These are phyloP conservation scores for Phytophthora pini DNA, from an alignment of 352 stramenopile genomes.

Conservation along the genomic window DNA sequence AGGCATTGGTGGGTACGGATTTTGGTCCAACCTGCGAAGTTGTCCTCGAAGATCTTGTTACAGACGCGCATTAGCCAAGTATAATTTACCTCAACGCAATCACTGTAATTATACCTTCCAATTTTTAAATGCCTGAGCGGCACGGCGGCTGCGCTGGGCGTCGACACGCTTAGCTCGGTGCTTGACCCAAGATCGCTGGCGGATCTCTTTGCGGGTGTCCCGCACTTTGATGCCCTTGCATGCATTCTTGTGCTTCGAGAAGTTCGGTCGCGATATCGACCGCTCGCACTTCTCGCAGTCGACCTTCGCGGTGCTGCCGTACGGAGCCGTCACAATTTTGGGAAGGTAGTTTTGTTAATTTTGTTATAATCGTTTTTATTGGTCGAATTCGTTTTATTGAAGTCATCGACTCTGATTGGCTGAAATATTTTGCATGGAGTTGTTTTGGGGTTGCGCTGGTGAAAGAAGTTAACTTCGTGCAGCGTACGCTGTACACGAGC, in stretches of 20 bases:
- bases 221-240: conserved; percentile 7
- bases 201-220: neutral
- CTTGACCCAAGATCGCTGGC: neutral
- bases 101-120: neutral
- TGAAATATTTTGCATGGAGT: neutral
- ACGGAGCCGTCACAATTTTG: conserved; percentile 4
- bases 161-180: conserved; percentile 3
- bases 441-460: neutral
- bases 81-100: neutral
- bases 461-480: neutral
- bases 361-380: neutral
- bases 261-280: neutral
- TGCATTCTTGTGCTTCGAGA: conserved; percentile 3
- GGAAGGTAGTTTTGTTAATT: neutral
- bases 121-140: neutral
- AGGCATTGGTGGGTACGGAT: neutral
- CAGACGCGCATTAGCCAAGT: neutral
- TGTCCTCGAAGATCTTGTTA: neutral
- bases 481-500: too few species aligned
- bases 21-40: neutral
- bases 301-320: neutral
- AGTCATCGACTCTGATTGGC: neutral
- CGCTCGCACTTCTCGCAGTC: neutral
- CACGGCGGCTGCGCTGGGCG: neutral
- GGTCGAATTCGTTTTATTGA: neutral